These are phyloP conservation scores for Aureobasidium uvarum DNA, from an alignment of 2,329 filamentous ascomycete genomes.

Conservation along the genomic window DNA sequence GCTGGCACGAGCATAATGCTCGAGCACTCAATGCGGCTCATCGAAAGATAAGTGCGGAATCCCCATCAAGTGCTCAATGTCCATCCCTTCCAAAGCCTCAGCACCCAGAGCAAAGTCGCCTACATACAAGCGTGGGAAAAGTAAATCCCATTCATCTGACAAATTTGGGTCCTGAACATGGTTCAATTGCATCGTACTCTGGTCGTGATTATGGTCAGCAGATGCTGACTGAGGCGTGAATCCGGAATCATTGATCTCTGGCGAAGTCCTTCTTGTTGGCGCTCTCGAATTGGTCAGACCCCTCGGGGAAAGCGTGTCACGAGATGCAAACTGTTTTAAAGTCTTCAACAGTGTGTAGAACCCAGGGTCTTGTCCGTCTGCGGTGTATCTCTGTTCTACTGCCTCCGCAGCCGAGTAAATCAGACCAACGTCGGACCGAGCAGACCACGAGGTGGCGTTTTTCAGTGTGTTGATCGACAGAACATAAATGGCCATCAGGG, in stretches of 20 bases:
- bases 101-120: conserved; percentile 10
- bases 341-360: conserved; percentile 15
- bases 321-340: conserved; percentile 6
- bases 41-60: conserved; percentile 14
- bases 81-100: neutral
- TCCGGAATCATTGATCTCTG: conserved; percentile 39
- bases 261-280: conserved; percentile 42
- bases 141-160: conserved; percentile 1
- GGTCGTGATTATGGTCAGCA: neutral
- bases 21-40: neutral
- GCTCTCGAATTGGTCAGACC: conserved; percentile 18
- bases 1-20: neutral
- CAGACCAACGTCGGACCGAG: conserved; percentile 13
- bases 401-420: conserved; percentile 18
- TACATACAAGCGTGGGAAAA: conserved; percentile 17
- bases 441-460: conserved; percentile 12
- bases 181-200: neutral
- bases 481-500: conserved; percentile 24
- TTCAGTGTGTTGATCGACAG: conserved; percentile 12
- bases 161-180: neutral
- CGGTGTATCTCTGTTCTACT: conserved; percentile 13
- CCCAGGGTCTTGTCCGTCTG: conserved; percentile 9
- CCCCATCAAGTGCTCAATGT: conserved; percentile 21
- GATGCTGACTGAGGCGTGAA: neutral
- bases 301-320: neutral